These are phyloP conservation scores for Lentinula edodes DNA, from an alignment of 768 basidiomycete species.

Conservation along the genomic window DNA sequence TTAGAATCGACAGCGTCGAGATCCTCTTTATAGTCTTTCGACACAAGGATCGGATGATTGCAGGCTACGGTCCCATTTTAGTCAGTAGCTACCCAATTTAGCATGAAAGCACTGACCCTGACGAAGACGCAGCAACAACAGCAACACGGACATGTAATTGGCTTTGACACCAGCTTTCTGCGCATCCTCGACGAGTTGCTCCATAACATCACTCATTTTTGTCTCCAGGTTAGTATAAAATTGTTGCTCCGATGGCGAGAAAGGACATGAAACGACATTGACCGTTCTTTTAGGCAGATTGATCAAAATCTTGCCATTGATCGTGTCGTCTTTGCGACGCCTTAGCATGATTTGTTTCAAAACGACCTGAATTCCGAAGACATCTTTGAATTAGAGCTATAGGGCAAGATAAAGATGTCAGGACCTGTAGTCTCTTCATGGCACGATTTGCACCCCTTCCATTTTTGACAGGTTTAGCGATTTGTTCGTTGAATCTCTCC, in stretches of 20 bases:
- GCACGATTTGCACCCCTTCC: constrained; percentile 56
- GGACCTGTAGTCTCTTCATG: constrained; percentile 80
- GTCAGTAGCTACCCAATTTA: background rate
- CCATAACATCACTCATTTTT: constrained; percentile 60
- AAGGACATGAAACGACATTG: constrained; percentile 67
- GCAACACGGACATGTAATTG: constrained; percentile 65
- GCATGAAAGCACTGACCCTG: constrained; percentile 56
- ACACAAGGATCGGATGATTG: constrained; percentile 81
- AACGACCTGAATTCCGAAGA: constrained; percentile 46
- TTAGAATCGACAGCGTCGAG: constrained; percentile 72
- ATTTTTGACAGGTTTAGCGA: constrained; percentile 73
- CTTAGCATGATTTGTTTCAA: constrained; percentile 86
- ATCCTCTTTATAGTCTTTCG: constrained; percentile 70
- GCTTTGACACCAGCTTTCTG: constrained; percentile 26
- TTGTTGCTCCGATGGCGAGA: constrained; percentile 66
- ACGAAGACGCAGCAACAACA: constrained; percentile 74
- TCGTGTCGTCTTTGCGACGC: constrained; percentile 64
- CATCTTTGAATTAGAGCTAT: background rate
- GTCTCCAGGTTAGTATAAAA: constrained; percentile 76
- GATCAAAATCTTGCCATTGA: constrained; percentile 83
- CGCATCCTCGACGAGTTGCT: constrained; percentile 52
- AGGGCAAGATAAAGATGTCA: background rate
- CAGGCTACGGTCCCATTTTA: constrained; percentile 51
- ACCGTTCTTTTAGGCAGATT: constrained; percentile 74
- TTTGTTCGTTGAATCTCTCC: constrained; percentile 71